Evolutionary conservation across 2,329 filamentous ascomycete species (phyloP).

Genomic region (Cladosporium velox): DNA sequence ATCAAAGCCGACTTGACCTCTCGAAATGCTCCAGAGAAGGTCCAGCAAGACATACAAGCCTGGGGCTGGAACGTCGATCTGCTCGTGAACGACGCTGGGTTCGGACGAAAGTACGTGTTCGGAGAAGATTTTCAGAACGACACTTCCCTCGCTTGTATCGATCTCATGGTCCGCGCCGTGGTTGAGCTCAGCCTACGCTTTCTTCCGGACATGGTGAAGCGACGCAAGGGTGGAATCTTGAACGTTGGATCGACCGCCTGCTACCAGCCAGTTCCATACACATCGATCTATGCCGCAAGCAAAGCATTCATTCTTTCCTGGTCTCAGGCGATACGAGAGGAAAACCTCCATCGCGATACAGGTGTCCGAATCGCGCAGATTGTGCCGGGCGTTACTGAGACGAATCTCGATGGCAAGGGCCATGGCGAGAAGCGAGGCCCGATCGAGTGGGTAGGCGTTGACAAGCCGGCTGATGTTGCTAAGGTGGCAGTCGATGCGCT

Average conservation of each 20-base stretch:
- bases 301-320: not conserved
- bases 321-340: not conserved
- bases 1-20: not conserved
- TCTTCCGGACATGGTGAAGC: not conserved
- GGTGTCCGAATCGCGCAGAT: not conserved
- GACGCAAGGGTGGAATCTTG: not conserved
- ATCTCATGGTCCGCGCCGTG: not conserved
- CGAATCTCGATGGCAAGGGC: not conserved
- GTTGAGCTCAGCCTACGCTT: not conserved
- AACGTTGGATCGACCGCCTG: not conserved
- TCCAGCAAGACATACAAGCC: not conserved
- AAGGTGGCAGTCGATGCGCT: conserved; percentile 11
- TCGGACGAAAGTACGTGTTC: not conserved
- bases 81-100: not conserved
- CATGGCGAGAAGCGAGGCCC: not conserved
- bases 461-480: not conserved
- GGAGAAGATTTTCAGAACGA: not conserved
- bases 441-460: not conserved
- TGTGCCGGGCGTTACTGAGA: not conserved
- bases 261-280: not conserved
- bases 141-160: not conserved
- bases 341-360: not conserved
- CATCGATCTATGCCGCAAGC: not conserved
- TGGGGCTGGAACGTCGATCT: not conserved
- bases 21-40: not conserved